Evolutionary conservation across 2,329 filamentous ascomycete genomes (phyloP), one percentile per base, ranked within the genome.

Genomic region (Ascochyta pisi): DNA sequence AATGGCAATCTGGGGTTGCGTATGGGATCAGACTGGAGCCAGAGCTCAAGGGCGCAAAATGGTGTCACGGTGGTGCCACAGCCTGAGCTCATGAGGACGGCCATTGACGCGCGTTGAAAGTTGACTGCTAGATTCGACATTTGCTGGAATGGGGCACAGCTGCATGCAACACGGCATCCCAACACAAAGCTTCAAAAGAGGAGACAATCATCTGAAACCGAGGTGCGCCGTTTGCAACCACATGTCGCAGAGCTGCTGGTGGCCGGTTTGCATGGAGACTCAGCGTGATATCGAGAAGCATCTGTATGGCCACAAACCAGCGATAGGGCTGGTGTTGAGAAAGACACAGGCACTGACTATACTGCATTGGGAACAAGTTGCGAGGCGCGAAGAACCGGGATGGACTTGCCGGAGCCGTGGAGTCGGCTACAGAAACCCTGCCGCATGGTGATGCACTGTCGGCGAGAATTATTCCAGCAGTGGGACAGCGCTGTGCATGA

Each of bases 271-370:
- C 48, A 34, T 27, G 19, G 41, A 27, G 35, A 41, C 46, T 58
- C 42, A 44, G 33, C 24, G 22, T 42, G 57, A 60, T 58, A 57
- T 35, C 34, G 29, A 54, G 26, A 42, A 55, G 43, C 41, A 49
- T 50, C 51, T 60, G 57, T 58, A 50, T 64, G 64, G 63, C 27
- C 54, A 52, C 41, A 35, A 42, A 50, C 24, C 40, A 40, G 27
- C 37, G 57, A 60, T 47, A 54, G 58, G 55, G 52, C 55, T 59
- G 67, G 60, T 68, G 63, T 67, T 68, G 65, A 64, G 63, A 37
- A 45, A 24, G 27, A 37, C 29, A 33, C 29, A 56, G 37, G 15
- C 7, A 1, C 6, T 38, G 26, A 24, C 59, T 59, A 50, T 16
- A 26, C 49, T 27, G 34, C n/a, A 54, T 44, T 26, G 42, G 49